Conservation (phyloP, 2,329 filamentous ascomycete species). For the Dendryphion nanum region DNA sequence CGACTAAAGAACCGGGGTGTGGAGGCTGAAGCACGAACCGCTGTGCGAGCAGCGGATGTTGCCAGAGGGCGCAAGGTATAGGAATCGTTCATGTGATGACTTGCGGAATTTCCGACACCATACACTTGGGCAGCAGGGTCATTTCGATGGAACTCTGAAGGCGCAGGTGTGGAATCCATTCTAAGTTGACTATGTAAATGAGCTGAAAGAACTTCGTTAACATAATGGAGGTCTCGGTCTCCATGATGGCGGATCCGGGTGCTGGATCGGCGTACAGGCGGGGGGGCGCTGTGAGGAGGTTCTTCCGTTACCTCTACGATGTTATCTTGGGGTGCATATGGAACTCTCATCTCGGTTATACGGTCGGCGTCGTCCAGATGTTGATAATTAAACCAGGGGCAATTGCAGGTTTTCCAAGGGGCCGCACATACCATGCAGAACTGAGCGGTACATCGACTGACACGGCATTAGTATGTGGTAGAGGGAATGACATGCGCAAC, state of each 20-base stretch:
- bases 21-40: slow-evolving; percentile 21
- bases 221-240: slow-evolving; percentile 45
- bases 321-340: slow-evolving; percentile 23
- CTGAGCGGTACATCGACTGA: slow-evolving; percentile 72
- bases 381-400: slow-evolving; percentile 72
- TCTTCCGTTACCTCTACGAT: slow-evolving; percentile 34
- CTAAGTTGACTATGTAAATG: slow-evolving; percentile 49
- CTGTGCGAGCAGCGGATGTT: slow-evolving; percentile 25
- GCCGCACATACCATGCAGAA: slow-evolving; percentile 84
- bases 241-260: slow-evolving; percentile 22
- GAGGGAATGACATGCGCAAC: too few relatives aligned
- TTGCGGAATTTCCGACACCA: slow-evolving; percentile 52
- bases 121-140: slow-evolving; percentile 50
- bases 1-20: slow-evolving; percentile 25
- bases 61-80: slow-evolving; percentile 34
- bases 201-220: slow-evolving; percentile 52
- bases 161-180: slow-evolving; percentile 19
- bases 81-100: slow-evolving; percentile 61
- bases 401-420: slow-evolving; percentile 82
- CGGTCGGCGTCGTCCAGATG: slow-evolving; percentile 53
- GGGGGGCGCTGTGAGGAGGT: slow-evolving; percentile 20
- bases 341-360: slow-evolving; percentile 39
- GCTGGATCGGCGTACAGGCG: slow-evolving; percentile 24
- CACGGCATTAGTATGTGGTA: slow-evolving; percentile 14
- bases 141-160: slow-evolving; percentile 23